phyloP scores from a whole-genome alignment of 306 rosid genomes.

The Malus sylvestris region DNA sequence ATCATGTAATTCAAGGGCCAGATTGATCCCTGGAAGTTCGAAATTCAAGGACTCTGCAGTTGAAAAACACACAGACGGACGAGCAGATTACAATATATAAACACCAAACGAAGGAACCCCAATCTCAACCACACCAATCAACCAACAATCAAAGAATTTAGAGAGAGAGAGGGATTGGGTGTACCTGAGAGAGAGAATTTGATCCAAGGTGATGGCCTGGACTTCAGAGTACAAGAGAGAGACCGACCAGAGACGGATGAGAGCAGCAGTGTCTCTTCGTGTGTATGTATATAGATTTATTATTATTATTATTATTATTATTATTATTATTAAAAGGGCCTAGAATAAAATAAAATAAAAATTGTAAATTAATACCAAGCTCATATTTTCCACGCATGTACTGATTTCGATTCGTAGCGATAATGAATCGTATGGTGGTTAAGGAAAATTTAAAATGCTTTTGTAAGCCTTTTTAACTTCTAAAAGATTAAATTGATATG shows the following conservation, averaged over 20 bases:
- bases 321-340: too few relatives aligned
- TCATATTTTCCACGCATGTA: too few relatives aligned
- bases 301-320: too few relatives aligned
- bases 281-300: too few relatives aligned
- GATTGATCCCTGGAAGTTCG: neutral
- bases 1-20: neutral
- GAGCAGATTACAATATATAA: neutral
- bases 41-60: neutral
- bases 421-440: fast-evolving
- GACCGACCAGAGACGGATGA: constrained; percentile 22
- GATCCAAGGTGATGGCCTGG: constrained; percentile 4
- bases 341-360: too few relatives aligned
- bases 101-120: neutral
- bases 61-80: neutral
- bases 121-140: neutral
- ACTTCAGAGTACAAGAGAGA: constrained; percentile 7
- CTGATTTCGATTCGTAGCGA: too few relatives aligned
- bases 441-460: fast-evolving
- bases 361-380: too few relatives aligned
- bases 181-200: too few relatives aligned
- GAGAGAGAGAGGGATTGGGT: neutral
- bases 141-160: neutral
- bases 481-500: too few relatives aligned
- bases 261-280: neutral
- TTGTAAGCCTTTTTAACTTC: fast-evolving